phyloP scores from a whole-genome alignment of 1,139 yeast genomes.

The Sugiyamaella japonica region DNA sequence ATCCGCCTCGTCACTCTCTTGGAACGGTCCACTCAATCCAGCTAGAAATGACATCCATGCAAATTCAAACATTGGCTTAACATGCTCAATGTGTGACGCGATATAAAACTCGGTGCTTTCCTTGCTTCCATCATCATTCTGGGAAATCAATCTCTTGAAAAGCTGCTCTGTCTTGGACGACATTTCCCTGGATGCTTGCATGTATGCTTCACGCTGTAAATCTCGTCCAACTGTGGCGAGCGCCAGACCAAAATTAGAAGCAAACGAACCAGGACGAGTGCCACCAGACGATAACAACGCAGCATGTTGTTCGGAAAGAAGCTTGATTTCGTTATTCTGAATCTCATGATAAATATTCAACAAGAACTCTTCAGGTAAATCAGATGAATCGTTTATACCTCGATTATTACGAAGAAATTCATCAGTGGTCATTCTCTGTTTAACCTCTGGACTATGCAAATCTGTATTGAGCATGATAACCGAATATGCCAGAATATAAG shows the following conservation, averaged over 20 bases:
- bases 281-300: conserved; percentile 67
- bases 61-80: conserved; percentile 88
- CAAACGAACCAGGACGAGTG: conserved; percentile 42
- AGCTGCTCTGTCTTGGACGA: conserved; percentile 84
- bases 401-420: conserved; percentile 82
- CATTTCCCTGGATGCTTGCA: conserved; percentile 90
- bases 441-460: conserved; percentile 78
- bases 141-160: conserved; percentile 66
- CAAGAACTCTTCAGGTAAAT: conserved; percentile 73
- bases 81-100: conserved; percentile 85
- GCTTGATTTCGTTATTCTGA: conserved; percentile 76
- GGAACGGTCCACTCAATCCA: conserved; percentile 90
- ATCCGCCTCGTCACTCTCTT: conserved; percentile 79
- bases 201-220: conserved; percentile 78
- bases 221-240: conserved; percentile 62
- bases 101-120: conserved; percentile 45
- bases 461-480: conserved; percentile 93
- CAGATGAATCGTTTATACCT: conserved; percentile 92
- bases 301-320: conserved; percentile 92
- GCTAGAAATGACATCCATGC: conserved; percentile 97
- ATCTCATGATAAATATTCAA: conserved; percentile 74
- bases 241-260: conserved; percentile 61
- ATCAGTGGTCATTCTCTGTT: conserved; percentile 81
- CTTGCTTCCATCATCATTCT: conserved; percentile 27
- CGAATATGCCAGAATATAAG: conserved; percentile 89